phyloP scores from a whole-genome alignment of 345 rosid genomes.

The Ceriops tagal region DNA sequence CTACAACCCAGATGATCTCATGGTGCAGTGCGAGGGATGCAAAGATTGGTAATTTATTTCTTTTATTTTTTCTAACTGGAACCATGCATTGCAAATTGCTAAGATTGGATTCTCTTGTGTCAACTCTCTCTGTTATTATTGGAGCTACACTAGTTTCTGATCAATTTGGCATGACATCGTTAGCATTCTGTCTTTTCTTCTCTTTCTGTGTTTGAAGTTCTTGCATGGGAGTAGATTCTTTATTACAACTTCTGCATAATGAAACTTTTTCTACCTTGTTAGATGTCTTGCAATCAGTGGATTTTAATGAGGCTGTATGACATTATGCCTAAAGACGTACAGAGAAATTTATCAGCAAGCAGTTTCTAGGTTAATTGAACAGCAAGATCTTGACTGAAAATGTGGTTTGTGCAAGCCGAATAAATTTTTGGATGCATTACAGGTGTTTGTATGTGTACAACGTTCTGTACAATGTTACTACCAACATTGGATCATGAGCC shows the following conservation, averaged over 20 bases:
- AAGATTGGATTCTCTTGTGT: slow-evolving; percentile 5
- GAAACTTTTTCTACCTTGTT: neutral
- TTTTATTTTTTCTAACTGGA: neutral
- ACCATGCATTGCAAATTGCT: neutral
- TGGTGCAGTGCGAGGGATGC: slow-evolving; percentile 90
- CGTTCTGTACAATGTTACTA: too few species aligned
- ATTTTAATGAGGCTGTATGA: too few species aligned
- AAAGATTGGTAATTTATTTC: slow-evolving; percentile 62
- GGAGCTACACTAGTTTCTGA: slow-evolving; percentile 3
- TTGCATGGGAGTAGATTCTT: neutral
- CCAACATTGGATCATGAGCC: too few species aligned
- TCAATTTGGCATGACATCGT: neutral
- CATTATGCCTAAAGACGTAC: too few species aligned
- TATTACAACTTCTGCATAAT: neutral
- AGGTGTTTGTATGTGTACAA: too few species aligned
- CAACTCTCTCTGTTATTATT: slow-evolving; percentile 9
- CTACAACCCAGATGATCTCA: slow-evolving; percentile 77
- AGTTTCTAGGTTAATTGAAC: too few species aligned
- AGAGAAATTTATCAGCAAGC: too few species aligned
- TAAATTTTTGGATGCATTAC: too few species aligned
- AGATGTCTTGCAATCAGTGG: neutral
- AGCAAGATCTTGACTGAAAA: too few species aligned
- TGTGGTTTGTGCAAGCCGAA: too few species aligned
- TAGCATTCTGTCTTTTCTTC: neutral
- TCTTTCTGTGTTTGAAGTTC: neutral